phyloP scores from a whole-genome alignment of 2,329 filamentous ascomycete species.

The Fusarium begoniae region DNA sequence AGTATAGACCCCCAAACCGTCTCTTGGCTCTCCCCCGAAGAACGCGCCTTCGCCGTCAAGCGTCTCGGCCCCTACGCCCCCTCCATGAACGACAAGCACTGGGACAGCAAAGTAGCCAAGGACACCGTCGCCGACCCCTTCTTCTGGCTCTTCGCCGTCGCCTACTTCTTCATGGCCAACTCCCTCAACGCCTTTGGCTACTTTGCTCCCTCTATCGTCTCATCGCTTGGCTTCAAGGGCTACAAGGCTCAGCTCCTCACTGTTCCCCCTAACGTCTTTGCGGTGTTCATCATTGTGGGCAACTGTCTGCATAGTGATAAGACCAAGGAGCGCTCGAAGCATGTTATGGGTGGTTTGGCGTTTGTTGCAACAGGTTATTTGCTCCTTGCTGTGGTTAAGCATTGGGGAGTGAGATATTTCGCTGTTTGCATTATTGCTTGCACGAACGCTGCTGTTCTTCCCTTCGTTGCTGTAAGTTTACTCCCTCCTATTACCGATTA shows the following conservation, averaged over 20 bases:
- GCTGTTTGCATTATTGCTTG: conserved; percentile 48
- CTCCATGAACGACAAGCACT: conserved; percentile 48
- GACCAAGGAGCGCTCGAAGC: conserved; percentile 46
- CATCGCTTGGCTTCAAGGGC: conserved; percentile 47
- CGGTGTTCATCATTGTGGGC: conserved; percentile 47
- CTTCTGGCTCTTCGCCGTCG: conserved; percentile 47
- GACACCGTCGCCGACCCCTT: conserved; percentile 46
- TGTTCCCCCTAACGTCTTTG: conserved; percentile 50
- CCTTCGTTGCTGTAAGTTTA: conserved; percentile 46
- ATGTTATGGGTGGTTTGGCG: conserved; percentile 41
- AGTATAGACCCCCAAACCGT: conserved; percentile 45
- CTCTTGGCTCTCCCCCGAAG: conserved; percentile 45
- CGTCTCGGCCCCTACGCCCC: conserved; percentile 48
- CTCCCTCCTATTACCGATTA: accelerated
- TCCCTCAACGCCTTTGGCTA: conserved; percentile 49
- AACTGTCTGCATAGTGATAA: conserved; percentile 46
- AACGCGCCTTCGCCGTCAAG: conserved; percentile 48
- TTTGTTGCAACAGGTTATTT: conserved; percentile 45
- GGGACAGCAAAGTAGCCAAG: conserved; percentile 45
- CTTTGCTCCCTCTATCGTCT: conserved; percentile 49
- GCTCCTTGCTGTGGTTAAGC: conserved; percentile 42
- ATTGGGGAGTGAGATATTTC: conserved; percentile 46
- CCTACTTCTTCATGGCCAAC: conserved; percentile 48
- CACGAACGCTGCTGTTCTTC: conserved; percentile 46
- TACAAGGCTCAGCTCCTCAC: conserved; percentile 49